Base-by-base conservation (phyloP, 345 rosid species). In the Cardiospermum halicacabum region DNA sequence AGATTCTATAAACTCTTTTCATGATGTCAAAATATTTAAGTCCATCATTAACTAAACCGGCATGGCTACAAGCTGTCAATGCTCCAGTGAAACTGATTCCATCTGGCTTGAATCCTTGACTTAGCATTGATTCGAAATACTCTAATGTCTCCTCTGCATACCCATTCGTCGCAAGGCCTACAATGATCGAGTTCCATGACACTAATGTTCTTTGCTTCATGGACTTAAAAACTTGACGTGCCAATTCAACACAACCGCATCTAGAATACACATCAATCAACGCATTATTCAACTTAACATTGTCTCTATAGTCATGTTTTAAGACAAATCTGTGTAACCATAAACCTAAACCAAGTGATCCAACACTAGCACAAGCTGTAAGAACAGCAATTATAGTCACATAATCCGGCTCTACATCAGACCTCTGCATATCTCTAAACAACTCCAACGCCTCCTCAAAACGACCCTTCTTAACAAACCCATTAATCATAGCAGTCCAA, bases 401-500 rank as follows among this genome's bases (percentile, higher is more conserved):
- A 50, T 75, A 78, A 82, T 86, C 91, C 2, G 91, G 88, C 60
- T 68, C 60, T 56, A 77, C 77, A 15, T 78, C 81, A 34, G 77
- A 84, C 3, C 76, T 59, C 73, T 77, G 80, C 96, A 89, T 89
- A 73, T 79, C 88, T 9, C 76, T 77, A 68, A 92, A 85, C 75
- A 79, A 61, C 12, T 60, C 79, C 75, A 89, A 42, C 4, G 96
- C 96, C 68, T 83, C 79, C 48, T 80, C 84, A 13, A 64, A 49
- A 13, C 66, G 58, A 16, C 88, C 87, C 49, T 58, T 80, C 75
- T 70, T 81, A 42, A 74, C 80, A 71, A 85, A 82, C 55, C 96
- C 96, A 72, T 83, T 83, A 54, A 92, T 75, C 83, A 89, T 63
- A 25, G 82, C 83, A 3, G 93, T 89, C 98, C 96, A 89, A 34